Evolutionary conservation across 2,329 filamentous ascomycete genomes (phyloP).

Genomic region (Hansfordia pulvinata): DNA sequence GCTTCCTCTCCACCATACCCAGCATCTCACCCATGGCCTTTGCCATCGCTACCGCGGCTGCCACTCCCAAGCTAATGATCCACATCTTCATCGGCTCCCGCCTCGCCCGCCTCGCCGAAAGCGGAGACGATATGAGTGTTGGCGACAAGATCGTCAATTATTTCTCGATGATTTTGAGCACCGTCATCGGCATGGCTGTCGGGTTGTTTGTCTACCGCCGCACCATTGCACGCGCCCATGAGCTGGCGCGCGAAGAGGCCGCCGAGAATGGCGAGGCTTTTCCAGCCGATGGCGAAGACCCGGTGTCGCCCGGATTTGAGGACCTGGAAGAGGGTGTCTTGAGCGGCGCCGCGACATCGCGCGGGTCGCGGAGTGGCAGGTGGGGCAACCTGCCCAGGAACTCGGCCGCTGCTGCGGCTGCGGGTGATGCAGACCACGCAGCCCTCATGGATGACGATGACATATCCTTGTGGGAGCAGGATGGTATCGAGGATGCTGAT

Average conservation of each 20-base stretch:
- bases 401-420: conserved; percentile 9
- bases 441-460: conserved; percentile 45
- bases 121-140: conserved; percentile 68
- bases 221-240: conserved; percentile 48
- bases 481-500: conserved; percentile 20
- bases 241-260: conserved; percentile 35
- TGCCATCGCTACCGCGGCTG: conserved; percentile 67
- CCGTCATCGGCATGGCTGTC: conserved; percentile 57
- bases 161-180: conserved; percentile 60
- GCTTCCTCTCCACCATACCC: conserved; percentile 85
- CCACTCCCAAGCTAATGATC: conserved; percentile 76
- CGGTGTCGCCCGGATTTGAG: not conserved
- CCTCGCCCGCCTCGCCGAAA: conserved; percentile 70
- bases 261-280: conserved; percentile 18
- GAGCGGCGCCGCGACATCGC: too few species aligned
- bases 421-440: conserved; percentile 23
- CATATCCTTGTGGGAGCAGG: conserved; percentile 41
- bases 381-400: conserved; percentile 20
- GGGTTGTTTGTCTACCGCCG: conserved; percentile 75
- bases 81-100: conserved; percentile 86
- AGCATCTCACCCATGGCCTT: conserved; percentile 69
- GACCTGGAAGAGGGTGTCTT: too few species aligned
- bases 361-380: not conserved
- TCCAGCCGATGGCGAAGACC: conserved; percentile 1
- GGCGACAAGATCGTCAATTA: conserved; percentile 75